A percentile compares a stretch with the other conserved stretches of the same genome.
phyloP scores from a whole-genome alignment of 1,139 yeast species.

The Geotrichum siamense region DNA sequence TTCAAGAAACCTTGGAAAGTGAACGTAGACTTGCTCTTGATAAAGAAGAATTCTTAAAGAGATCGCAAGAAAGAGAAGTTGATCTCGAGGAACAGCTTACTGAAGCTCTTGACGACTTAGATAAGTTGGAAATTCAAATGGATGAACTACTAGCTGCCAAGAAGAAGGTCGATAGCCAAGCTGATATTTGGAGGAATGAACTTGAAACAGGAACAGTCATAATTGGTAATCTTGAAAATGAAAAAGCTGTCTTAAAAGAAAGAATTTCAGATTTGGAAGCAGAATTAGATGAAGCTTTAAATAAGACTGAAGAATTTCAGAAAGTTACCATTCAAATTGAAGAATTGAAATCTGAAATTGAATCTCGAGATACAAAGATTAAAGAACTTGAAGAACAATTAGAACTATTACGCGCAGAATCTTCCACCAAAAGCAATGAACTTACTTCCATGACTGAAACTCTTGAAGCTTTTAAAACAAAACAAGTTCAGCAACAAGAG shows the following conservation, averaged over 20 bases:
- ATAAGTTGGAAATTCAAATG: slow-evolving; percentile 36
- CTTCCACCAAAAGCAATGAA: slow-evolving; percentile 36
- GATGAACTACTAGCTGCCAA: slow-evolving; percentile 36
- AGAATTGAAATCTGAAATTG: slow-evolving; percentile 17
- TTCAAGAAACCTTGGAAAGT: slow-evolving; percentile 34
- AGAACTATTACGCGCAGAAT: slow-evolving; percentile 29
- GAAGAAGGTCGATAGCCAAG: slow-evolving; percentile 31
- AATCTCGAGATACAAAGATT: slow-evolving; percentile 35
- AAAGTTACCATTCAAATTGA: neutral
- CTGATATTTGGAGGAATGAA: slow-evolving; percentile 31
- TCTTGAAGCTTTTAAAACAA: neutral
- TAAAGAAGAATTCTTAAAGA: slow-evolving; percentile 40
- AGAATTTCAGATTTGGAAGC: slow-evolving; percentile 27
- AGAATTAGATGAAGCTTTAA: slow-evolving; percentile 20
- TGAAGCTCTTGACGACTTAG: slow-evolving; percentile 34
- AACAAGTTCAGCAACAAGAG: slow-evolving; percentile 40
- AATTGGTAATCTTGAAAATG: slow-evolving; percentile 33
- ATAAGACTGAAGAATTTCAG: neutral
- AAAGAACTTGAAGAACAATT: slow-evolving; percentile 34
- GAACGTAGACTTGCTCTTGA: slow-evolving; percentile 40
- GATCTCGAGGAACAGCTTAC: slow-evolving; percentile 37
- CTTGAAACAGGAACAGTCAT: slow-evolving; percentile 32
- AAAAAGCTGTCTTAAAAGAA: slow-evolving; percentile 27
- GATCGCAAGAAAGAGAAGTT: slow-evolving; percentile 38
- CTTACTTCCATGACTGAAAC: slow-evolving; percentile 39